Evolutionary conservation across 2,329 filamentous ascomycete genomes (phyloP).

Genomic region (Xylaria sp.): DNA sequence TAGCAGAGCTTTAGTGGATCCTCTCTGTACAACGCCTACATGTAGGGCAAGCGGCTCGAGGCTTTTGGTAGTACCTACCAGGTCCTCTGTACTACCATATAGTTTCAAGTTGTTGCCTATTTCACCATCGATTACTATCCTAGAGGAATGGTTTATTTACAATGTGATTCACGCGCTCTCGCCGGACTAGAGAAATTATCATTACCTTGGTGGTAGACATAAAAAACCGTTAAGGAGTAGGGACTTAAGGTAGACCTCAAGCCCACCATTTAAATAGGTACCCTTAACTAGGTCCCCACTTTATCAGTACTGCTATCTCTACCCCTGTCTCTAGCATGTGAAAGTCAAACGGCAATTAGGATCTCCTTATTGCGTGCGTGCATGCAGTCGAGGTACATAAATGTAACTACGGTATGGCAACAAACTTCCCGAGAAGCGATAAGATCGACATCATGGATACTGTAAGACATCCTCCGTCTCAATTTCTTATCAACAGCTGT

Average conservation of each 20-base stretch:
- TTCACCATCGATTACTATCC: neutral
- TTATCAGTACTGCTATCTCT: constrained; percentile 28
- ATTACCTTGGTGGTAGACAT: too few species aligned
- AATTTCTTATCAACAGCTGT: neutral
- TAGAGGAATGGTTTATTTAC: constrained; percentile 15
- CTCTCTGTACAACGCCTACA: neutral
- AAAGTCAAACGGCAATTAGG: constrained; percentile 26
- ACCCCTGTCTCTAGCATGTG: constrained; percentile 39
- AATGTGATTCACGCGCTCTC: constrained; percentile 3
- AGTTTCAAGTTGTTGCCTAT: neutral
- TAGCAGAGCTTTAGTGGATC: constrained; percentile 16
- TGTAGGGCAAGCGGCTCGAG: neutral
- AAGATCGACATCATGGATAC: neutral
- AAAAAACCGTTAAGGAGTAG: too few species aligned
- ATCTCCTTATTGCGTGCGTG: constrained; percentile 1
- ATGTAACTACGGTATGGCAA: neutral
- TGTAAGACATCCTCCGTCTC: neutral
- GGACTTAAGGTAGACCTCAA: neutral
- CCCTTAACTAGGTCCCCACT: constrained; percentile 13
- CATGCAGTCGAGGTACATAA: neutral
- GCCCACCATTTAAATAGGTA: neutral
- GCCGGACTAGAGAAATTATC: too few species aligned
- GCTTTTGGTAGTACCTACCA: neutral
- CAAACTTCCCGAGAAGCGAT: neutral
- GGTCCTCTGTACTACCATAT: neutral